phyloP scores from a whole-genome alignment of 768 basidiomycete species.

The Boletales sp. region DNA sequence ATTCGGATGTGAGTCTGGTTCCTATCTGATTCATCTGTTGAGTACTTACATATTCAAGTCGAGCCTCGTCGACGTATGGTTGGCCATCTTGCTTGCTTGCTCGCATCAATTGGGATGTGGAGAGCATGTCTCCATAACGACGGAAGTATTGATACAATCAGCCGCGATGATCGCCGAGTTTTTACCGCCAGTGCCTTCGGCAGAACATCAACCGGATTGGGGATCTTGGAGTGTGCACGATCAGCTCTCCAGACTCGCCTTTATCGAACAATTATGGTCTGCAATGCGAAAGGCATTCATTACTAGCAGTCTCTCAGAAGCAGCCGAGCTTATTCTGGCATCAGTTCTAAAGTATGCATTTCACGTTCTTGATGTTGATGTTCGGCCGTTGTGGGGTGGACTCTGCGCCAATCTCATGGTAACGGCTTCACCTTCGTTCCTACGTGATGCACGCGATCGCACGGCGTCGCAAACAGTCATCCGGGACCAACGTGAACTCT shows the following conservation, averaged over 20 bases:
- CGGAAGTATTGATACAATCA: constrained; percentile 33
- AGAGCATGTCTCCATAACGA: constrained; percentile 33
- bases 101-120: constrained; percentile 40
- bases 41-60: constrained; percentile 26
- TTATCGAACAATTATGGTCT: constrained; percentile 48
- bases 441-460: constrained; percentile 32
- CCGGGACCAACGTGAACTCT: constrained; percentile 37
- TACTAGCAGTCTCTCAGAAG: constrained; percentile 35
- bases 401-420: constrained; percentile 49
- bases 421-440: constrained; percentile 37
- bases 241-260: constrained; percentile 38
- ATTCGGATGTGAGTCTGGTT: constrained; percentile 24
- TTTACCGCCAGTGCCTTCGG: constrained; percentile 17
- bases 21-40: constrained; percentile 1
- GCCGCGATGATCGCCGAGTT: constrained; percentile 37
- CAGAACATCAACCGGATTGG: constrained; percentile 13
- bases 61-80: constrained; percentile 46
- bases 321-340: constrained; percentile 45
- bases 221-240: constrained; percentile 20
- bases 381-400: constrained; percentile 44
- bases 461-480: constrained; percentile 22
- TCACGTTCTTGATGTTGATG: constrained; percentile 33
- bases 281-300: constrained; percentile 48
- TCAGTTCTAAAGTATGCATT: constrained; percentile 44
- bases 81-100: constrained; percentile 51